Base-by-base conservation (phyloP, 225 moss, liverwort and hornwort species). In the Physcomitrium patens region DNA sequence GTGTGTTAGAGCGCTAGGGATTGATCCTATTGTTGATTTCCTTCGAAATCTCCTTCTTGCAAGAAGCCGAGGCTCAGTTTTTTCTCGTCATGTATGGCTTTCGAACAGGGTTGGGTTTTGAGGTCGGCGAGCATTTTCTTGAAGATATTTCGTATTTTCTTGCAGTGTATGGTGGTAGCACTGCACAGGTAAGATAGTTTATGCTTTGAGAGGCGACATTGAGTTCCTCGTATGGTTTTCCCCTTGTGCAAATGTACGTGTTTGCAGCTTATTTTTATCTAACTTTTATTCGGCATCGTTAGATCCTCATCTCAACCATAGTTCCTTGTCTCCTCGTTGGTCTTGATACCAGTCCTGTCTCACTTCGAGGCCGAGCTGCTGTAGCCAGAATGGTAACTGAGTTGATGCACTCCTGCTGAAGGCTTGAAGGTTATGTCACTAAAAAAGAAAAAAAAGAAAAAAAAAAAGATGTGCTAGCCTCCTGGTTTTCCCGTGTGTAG, bases 221-320 rank as follows among this genome's bases (percentile, higher is more conserved):
- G 31, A 37, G 31, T 37, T 37, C 31, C 5, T 37, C 5, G 31
- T 37, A 37, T 12, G 12, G 49, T 12, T 49, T 49, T 49, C 53
- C 3, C 18, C 15, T 71, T 42, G 11, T 60, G 70, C 24, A 50
- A 17, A 44, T 51, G 62, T 5, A 31, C 41, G 28, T 42, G 15
- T 74, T 27, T 57, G 51, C 3, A 20, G 6, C 53, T 24, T 59
- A 9, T 5, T 62, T 59, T 22, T 17, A 24, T 45, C 12, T 37
- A 12, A 63, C 19, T 65, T 71, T 67, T n/a, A n/a, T 67, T 19
- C 16, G 42, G 28, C 28, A 5, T 63, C n/a, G 45, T 74, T 69
- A 70, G 67, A 62, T 49, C 75, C 61, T 27, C 75, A 75, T 77
- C 59, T 69, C 5, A 37, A 51, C 15, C 15, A 50, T 69, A 61